Base-by-base conservation (phyloP, 202 grass and related monocot genomes). In the Hordeum pubiflorum region DNA sequence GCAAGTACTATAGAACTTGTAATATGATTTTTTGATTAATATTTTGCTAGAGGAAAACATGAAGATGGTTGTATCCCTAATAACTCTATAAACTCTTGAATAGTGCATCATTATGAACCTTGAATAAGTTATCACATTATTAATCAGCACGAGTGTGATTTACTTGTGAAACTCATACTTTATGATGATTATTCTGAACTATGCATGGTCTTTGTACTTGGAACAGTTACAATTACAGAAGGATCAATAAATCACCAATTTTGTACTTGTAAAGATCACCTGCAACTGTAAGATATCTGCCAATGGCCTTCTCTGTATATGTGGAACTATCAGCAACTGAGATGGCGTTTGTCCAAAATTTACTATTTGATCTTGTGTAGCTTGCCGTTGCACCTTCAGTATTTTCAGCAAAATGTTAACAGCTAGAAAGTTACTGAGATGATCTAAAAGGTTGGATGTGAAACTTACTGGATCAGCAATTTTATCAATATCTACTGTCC, bases 321-420 rank as follows among this genome's bases (percentile, higher is more conserved):
- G 96, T 43, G 96, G 96, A 72, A 91, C 58, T 75, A 75, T 90
- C 63, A 98, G 65, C 65, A 98, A 80, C 44, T 95, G 96, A 79
- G 87, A 91, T 74, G 96, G 92, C 3, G 92, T 98, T 89, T 95
- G 96, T 76, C 96, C 96, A 86, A 98, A 95, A 81, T 98, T 89
- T 70, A 85, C 87, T 75, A 98, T 90, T 77, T 91, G 92, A 64
- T 98, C 87, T 93, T 98, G 92, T 62, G 72, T 88, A 84, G 85
- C 85, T 83, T 58, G 84, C 54, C 78, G 91, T 93, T 98, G 90
- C 66, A 88, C 90, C 96, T 98, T 67, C 79, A 69, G 10, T 34
- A 85, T 72, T 82, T 84, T 72, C 9, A 89, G 75, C 22, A 74
- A 79, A 46, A 70, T 57, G 81, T 85, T 48, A 88, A 52, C 59